phyloP scores from a whole-genome alignment of 106 monocot species.

The Dendrobium nobile region DNA sequence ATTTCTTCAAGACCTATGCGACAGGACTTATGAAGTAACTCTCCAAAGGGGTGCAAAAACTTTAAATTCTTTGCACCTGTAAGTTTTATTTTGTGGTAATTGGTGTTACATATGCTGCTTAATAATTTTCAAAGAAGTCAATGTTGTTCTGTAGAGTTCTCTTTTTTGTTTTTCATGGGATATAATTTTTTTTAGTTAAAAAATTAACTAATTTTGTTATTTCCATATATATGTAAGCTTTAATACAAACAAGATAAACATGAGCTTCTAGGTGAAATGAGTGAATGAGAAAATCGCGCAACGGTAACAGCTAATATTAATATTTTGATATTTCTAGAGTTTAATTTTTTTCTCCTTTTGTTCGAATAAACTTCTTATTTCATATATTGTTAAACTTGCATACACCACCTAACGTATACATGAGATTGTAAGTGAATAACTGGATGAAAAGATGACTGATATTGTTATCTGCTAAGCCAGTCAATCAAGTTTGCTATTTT shows the following conservation, averaged over 20 bases:
- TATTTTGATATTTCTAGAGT: not conserved
- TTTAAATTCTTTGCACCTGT: slow-evolving; percentile 90
- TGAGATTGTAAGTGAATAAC: not conserved
- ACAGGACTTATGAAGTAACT: slow-evolving; percentile 91
- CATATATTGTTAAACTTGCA: not conserved
- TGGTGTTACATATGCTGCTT: not conserved
- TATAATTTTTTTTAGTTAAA: not conserved
- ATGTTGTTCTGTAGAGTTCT: not conserved
- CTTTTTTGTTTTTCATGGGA: not conserved
- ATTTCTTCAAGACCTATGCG: slow-evolving; percentile 96
- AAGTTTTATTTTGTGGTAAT: slow-evolving; percentile 24
- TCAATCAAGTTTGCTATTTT: no score
- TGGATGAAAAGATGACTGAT: not conserved
- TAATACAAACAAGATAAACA: not conserved
- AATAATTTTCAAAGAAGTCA: not conserved
- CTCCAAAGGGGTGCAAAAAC: slow-evolving; percentile 96
- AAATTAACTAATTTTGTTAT: not conserved
- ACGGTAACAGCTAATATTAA: not conserved
- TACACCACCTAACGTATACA: not conserved
- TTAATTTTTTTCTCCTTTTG: not conserved
- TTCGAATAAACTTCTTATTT: not conserved
- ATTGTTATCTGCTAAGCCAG: not conserved
- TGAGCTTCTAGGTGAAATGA: not conserved
- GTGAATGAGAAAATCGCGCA: not conserved
- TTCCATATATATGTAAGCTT: not conserved